Evolutionary conservation across 2,329 filamentous ascomycete species (phyloP).

Genomic region (Nothopassalora personata): DNA sequence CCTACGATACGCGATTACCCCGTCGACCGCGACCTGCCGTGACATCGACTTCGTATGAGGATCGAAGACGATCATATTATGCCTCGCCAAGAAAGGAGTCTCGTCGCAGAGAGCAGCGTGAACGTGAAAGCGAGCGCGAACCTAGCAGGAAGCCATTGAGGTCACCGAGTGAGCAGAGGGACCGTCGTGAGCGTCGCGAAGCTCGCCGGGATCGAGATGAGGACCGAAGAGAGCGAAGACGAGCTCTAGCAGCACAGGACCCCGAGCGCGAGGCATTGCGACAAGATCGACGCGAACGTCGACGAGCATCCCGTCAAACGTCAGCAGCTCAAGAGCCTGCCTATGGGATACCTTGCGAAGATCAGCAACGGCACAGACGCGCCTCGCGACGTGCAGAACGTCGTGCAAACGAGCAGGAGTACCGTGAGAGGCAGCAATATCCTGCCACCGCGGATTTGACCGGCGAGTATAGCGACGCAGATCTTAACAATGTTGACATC

Average conservation of each 20-base stretch:
- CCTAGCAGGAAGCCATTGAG: background rate
- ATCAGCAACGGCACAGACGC: constrained; percentile 1
- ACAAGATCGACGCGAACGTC: background rate
- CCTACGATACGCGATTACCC: background rate
- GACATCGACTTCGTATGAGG: background rate
- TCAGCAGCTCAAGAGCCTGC: constrained; percentile 3
- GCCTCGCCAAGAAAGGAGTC: background rate
- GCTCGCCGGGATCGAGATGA: background rate
- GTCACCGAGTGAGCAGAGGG: background rate
- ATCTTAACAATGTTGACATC: background rate
- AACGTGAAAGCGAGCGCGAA: background rate
- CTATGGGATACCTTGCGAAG: constrained; percentile 1
- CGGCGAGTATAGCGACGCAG: background rate
- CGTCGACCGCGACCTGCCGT: background rate
- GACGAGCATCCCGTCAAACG: background rate
- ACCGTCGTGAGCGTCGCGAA: background rate
- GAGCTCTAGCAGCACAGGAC: background rate
- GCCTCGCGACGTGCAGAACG: constrained; percentile 5
- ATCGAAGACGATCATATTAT: background rate
- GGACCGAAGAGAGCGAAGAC: background rate
- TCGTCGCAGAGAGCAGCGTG: background rate
- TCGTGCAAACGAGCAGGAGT: background rate
- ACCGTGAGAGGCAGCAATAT: background rate
- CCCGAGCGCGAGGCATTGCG: background rate
- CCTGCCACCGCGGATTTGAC: background rate